phyloP scores from a whole-genome alignment of 2,329 filamentous ascomycete species.

The Fusarium gaditjirri region DNA sequence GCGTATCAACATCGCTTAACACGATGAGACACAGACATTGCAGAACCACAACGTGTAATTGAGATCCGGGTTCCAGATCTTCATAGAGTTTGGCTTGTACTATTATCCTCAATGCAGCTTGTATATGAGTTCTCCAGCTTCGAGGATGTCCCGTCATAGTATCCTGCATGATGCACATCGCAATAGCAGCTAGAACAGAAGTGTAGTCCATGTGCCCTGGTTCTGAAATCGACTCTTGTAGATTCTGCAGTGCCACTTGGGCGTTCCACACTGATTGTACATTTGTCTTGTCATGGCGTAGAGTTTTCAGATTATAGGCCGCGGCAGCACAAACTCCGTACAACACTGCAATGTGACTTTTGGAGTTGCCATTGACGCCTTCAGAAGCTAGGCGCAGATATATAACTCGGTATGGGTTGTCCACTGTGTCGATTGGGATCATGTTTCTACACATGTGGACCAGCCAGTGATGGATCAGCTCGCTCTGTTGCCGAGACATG shows the following conservation, averaged over 20 bases:
- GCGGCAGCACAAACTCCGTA: not conserved
- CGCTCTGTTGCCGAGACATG: not conserved
- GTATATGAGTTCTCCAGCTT: not conserved
- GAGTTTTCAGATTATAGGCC: not conserved
- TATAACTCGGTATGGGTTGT: not conserved
- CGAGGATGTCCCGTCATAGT: not conserved
- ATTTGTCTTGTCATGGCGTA: not conserved
- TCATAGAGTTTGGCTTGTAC: fast-evolving
- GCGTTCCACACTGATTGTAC: not conserved
- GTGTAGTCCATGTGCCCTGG: not conserved
- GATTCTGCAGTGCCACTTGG: not conserved
- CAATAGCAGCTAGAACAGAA: not conserved
- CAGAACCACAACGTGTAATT: not conserved
- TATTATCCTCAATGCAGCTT: not conserved
- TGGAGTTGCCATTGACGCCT: not conserved
- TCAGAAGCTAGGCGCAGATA: not conserved
- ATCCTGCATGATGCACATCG: not conserved
- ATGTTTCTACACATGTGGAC: not conserved
- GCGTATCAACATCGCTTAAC: not conserved
- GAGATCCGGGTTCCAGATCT: fast-evolving
- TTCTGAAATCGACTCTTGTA: not conserved
- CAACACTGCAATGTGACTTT: not conserved
- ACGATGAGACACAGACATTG: not conserved
- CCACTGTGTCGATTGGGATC: not conserved
- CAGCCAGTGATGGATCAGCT: not conserved